Conservation (phyloP, 2,329 filamentous ascomycete genomes). For the Alternaria conjuncta region DNA sequence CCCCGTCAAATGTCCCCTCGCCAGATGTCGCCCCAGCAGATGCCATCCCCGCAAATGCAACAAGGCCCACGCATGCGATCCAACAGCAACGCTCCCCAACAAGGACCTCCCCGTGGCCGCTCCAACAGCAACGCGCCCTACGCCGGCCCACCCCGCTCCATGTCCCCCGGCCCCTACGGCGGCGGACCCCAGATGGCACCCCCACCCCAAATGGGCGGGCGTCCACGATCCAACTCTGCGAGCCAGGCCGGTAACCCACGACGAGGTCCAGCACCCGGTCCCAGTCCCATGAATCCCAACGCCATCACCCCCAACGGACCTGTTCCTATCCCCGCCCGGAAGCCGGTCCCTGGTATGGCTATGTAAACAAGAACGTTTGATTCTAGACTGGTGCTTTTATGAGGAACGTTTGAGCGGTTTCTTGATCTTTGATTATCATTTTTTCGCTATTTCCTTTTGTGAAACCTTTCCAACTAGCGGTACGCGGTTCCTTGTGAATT, state of each 20-base stretch:
- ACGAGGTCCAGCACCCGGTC: slow-evolving; percentile 40
- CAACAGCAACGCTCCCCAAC: slow-evolving; percentile 48
- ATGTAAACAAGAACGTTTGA: slow-evolving; percentile 31
- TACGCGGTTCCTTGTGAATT: slow-evolving; percentile 3
- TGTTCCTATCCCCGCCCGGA: slow-evolving; percentile 48
- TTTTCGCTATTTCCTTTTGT: slow-evolving; percentile 11
- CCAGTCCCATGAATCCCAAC: slow-evolving; percentile 48
- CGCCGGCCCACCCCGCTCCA: slow-evolving; percentile 43
- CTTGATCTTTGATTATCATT: slow-evolving; percentile 6
- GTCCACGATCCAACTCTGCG: slow-evolving; percentile 48
- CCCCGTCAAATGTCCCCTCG: slow-evolving; percentile 36
- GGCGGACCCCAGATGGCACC: slow-evolving; percentile 42
- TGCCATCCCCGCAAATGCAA: background rate
- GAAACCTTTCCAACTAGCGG: background rate
- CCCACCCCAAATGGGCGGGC: slow-evolving; percentile 40
- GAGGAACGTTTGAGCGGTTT: slow-evolving; percentile 32
- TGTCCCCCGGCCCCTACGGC: slow-evolving; percentile 50
- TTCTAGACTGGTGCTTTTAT: slow-evolving; percentile 22
- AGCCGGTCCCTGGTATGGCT: slow-evolving; percentile 57
- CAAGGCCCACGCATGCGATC: slow-evolving; percentile 39
- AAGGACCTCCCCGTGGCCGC: slow-evolving; percentile 34
- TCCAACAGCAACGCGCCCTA: slow-evolving; percentile 50
- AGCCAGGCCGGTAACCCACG: slow-evolving; percentile 36
- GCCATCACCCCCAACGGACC: slow-evolving; percentile 1
- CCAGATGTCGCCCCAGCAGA: slow-evolving; percentile 34